Evolutionary conservation across 257 asterid genomes (phyloP).

Genomic region (Solanum chiquidenum): DNA sequence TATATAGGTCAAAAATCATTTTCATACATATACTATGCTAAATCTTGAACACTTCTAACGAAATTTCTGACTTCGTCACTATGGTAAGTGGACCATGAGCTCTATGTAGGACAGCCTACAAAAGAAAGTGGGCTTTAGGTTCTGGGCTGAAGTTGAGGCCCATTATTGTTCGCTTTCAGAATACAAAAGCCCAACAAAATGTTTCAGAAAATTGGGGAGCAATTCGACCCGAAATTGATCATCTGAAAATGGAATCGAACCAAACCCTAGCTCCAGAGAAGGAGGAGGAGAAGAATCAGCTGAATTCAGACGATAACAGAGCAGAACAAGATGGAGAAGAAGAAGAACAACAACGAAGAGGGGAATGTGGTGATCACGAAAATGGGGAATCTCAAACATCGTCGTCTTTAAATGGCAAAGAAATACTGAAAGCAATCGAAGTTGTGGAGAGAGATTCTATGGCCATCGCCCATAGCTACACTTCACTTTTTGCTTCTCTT

Average conservation of each 20-base stretch:
- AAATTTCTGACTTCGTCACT: too few species aligned
- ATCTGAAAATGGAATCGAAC: neutral
- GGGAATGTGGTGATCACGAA: neutral
- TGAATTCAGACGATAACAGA: neutral
- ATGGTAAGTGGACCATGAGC: neutral
- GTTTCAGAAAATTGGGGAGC: neutral
- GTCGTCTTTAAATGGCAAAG: conserved; percentile 34
- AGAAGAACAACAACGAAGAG: neutral
- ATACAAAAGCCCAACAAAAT: neutral
- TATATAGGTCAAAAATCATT: too few species aligned
- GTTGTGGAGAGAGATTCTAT: conserved; percentile 77
- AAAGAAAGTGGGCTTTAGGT: neutral
- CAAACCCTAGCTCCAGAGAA: neutral
- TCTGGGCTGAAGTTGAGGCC: neutral
- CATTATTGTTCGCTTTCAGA: neutral
- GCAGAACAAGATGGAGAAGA: neutral
- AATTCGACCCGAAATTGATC: neutral
- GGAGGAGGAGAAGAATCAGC: neutral
- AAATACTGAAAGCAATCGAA: conserved; percentile 66
- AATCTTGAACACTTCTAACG: too few species aligned
- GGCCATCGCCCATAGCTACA: conserved; percentile 76
- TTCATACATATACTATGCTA: too few species aligned
- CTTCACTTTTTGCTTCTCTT: conserved; percentile 69
- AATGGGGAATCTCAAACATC: conserved; percentile 11
- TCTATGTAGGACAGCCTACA: neutral